A percentile compares a stretch with the other conserved stretches of the same genome.
These are phyloP conservation scores for Penicillium freii DNA, from an alignment of 2,329 filamentous ascomycete genomes.

Conservation along the genomic window DNA sequence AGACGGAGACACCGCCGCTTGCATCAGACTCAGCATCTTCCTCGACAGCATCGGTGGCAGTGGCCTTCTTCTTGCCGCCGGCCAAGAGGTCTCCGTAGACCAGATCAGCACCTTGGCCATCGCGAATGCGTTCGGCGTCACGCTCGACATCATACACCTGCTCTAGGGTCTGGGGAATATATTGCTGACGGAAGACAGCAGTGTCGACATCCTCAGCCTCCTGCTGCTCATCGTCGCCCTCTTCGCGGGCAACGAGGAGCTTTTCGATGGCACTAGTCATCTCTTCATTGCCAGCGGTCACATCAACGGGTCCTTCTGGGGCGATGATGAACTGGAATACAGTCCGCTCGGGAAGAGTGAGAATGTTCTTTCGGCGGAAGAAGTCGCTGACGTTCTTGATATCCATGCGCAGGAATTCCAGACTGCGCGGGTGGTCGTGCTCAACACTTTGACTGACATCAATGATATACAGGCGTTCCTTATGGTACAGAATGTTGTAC, in stretches of 20 bases:
- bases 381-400: conserved; percentile 96
- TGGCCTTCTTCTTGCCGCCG: conserved; percentile 48
- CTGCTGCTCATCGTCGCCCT: conserved; percentile 52
- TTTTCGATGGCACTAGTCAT: conserved; percentile 64
- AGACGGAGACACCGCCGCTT: conserved; percentile 37
- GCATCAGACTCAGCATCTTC: conserved; percentile 36
- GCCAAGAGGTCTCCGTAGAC: conserved; percentile 85
- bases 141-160: conserved; percentile 96
- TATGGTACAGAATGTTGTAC: conserved; percentile 94
- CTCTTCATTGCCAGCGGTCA: conserved; percentile 47
- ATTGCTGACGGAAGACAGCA: conserved; percentile 92
- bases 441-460: conserved; percentile 98
- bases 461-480: conserved; percentile 82
- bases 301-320: conserved; percentile 49
- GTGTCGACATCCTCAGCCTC: conserved; percentile 66
- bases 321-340: conserved; percentile 80
- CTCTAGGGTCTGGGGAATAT: conserved; percentile 92
- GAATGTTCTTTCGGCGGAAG: conserved; percentile 81
- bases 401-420: conserved; percentile 96
- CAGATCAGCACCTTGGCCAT: conserved; percentile 71
- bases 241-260: conserved; percentile 60
- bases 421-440: conserved; percentile 86
- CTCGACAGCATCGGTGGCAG: conserved; percentile 33
- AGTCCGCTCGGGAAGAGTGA: conserved; percentile 73
- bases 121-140: conserved; percentile 73